These are phyloP conservation scores for Schoenoplectus tabernaemontani DNA, from an alignment of 202 grass and related monocot genomes.

Conservation along the genomic window DNA sequence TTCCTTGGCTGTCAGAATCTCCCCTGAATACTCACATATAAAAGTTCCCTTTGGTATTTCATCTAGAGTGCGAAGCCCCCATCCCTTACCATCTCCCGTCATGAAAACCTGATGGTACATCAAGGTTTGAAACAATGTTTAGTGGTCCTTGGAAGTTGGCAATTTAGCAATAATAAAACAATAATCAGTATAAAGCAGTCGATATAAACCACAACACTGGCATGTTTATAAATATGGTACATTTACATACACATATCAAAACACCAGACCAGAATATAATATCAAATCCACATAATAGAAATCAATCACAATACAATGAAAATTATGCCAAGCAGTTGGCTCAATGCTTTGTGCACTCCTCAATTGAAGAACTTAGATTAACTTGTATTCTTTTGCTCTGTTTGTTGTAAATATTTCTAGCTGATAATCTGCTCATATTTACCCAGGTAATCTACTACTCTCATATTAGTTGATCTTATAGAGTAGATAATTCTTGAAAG, in stretches of 20 bases:
- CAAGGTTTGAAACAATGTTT: neutral
- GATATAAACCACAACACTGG: neutral
- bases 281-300: no score
- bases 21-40: slow-evolving; percentile 63
- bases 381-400: neutral
- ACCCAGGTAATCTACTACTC: neutral
- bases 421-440: neutral
- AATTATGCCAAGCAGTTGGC: no score
- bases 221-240: neutral
- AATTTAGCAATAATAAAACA: neutral
- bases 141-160: neutral
- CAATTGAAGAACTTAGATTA: no score
- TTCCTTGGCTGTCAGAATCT: slow-evolving; percentile 49
- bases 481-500: neutral
- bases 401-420: neutral
- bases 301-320: no score
- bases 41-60: slow-evolving; percentile 60
- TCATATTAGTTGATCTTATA: neutral
- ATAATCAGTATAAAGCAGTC: neutral
- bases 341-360: no score
- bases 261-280: no score
- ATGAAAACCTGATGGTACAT: slow-evolving; percentile 43
- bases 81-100: slow-evolving; percentile 48
- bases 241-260: neutral
- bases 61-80: slow-evolving; percentile 51